Percentiles rank a stretch among this genome's conserved stretches.
Evolutionary conservation across 768 basidiomycete species (phyloP).

Genomic region (Mycena haematopus): DNA sequence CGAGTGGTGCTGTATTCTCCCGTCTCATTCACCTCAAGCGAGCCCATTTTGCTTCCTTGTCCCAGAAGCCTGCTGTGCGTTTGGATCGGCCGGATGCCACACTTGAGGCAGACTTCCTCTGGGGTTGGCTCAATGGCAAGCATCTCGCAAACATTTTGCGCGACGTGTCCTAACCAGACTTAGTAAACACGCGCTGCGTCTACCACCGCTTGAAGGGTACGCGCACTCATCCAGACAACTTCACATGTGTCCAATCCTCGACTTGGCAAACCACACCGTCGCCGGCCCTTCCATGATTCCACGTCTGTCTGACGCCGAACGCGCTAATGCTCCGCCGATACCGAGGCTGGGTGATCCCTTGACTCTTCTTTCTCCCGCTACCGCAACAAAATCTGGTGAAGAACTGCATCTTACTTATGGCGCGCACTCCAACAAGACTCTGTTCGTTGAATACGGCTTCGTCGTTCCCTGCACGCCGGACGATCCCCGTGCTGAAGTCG

Average conservation of each 20-base stretch:
- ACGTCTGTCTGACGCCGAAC: conserved; percentile 41
- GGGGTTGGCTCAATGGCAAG: conserved; percentile 90
- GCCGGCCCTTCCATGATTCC: conserved; percentile 51
- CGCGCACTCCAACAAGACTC: conserved; percentile 71
- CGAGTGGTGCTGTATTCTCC: background rate
- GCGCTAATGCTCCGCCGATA: conserved; percentile 44
- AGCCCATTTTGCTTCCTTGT: conserved; percentile 23
- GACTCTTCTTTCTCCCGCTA: conserved; percentile 55
- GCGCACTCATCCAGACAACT: conserved; percentile 69
- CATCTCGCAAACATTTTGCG: conserved; percentile 37
- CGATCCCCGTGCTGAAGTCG: conserved; percentile 58
- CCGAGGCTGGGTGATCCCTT: conserved; percentile 51
- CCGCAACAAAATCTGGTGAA: conserved; percentile 49
- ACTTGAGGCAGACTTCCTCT: conserved; percentile 62
- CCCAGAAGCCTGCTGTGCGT: conserved; percentile 14
- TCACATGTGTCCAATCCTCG: conserved; percentile 91
- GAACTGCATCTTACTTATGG: conserved; percentile 87
- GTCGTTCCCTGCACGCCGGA: conserved; percentile 48
- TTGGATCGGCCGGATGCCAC: conserved; percentile 21
- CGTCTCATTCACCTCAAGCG: conserved; percentile 23
- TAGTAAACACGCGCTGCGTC: conserved; percentile 93
- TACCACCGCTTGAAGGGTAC: conserved; percentile 64
- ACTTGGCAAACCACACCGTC: conserved; percentile 84
- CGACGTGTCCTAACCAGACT: conserved; percentile 20
- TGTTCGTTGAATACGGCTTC: conserved; percentile 95